Evolutionary conservation across 805 yeast genomes (phyloP).

Genomic region (Candida nitratophila): DNA sequence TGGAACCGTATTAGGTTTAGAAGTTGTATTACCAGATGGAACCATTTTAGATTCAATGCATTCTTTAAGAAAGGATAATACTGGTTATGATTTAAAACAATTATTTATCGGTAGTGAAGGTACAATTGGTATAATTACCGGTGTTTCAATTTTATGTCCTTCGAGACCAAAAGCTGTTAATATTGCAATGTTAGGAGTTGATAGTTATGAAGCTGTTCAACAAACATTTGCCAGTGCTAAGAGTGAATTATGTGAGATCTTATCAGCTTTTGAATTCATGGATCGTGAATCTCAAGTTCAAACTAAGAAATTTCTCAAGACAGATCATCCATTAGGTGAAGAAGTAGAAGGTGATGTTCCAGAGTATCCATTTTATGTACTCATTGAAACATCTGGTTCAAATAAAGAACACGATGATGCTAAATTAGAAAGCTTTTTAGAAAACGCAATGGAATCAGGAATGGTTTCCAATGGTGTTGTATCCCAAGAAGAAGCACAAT

Average conservation of each 20-base stretch:
- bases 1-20: conserved; percentile 85
- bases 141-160: conserved; percentile 84
- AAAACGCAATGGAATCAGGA: conserved; percentile 76
- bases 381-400: conserved; percentile 96
- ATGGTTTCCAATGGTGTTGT: conserved; percentile 88
- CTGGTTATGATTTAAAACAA: conserved; percentile 92
- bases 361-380: conserved; percentile 79
- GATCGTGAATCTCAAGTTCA: conserved; percentile 63
- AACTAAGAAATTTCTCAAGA: conserved; percentile 51
- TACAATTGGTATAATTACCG: conserved; percentile 84
- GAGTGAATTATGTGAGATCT: conserved; percentile 70
- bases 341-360: conserved; percentile 39
- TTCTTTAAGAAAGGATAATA: conserved; percentile 87
- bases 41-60: conserved; percentile 72
- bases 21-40: conserved; percentile 90
- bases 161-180: conserved; percentile 79
- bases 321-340: conserved; percentile 59
- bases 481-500: conserved; percentile 91
- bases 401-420: conserved; percentile 89
- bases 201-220: conserved; percentile 78
- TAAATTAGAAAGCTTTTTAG: conserved; percentile 80
- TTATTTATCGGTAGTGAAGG: conserved; percentile 93
- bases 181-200: conserved; percentile 82
- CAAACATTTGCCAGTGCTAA: conserved; percentile 74
- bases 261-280: conserved; percentile 94